Conservation (phyloP, 179 eudicot species). For the Gypsophila paniculata region DNA sequence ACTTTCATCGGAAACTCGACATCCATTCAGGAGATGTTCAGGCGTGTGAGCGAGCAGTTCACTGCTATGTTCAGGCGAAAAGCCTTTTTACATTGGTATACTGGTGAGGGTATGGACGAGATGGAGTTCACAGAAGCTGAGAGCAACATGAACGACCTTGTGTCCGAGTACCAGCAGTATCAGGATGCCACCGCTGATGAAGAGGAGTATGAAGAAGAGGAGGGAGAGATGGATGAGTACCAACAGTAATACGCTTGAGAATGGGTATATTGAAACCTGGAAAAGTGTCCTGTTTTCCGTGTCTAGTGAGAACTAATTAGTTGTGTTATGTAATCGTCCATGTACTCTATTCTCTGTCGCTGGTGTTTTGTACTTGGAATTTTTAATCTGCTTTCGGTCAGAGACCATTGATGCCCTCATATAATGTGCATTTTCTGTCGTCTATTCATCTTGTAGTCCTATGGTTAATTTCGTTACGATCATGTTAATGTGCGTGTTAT, state of each 20-base stretch:
- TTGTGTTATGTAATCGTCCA: slow-evolving; percentile 12
- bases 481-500: too few species aligned
- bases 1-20: slow-evolving; percentile 86
- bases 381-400: not conserved
- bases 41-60: slow-evolving; percentile 88
- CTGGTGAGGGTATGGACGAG: slow-evolving; percentile 91
- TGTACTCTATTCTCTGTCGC: slow-evolving; percentile 24
- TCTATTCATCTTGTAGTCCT: too few species aligned
- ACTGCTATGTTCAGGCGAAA: slow-evolving; percentile 92
- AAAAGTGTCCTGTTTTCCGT: slow-evolving; percentile 20
- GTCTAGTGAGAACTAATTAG: slow-evolving; percentile 9
- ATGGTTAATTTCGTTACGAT: too few species aligned
- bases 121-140: slow-evolving; percentile 79
- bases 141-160: slow-evolving; percentile 65
- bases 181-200: slow-evolving; percentile 69
- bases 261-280: not conserved
- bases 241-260: not conserved
- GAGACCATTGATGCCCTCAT: not conserved
- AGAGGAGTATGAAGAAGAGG: slow-evolving; percentile 40
- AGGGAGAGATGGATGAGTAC: slow-evolving; percentile 26
- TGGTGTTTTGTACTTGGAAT: slow-evolving; percentile 13
- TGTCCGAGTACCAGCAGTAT: slow-evolving; percentile 67
- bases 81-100: slow-evolving; percentile 96
- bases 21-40: slow-evolving; percentile 86
- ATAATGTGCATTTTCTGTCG: not conserved